Evolutionary conservation across 352 stramenopile genomes (phyloP).

Genomic region (Pythium vanterpoolii): DNA sequence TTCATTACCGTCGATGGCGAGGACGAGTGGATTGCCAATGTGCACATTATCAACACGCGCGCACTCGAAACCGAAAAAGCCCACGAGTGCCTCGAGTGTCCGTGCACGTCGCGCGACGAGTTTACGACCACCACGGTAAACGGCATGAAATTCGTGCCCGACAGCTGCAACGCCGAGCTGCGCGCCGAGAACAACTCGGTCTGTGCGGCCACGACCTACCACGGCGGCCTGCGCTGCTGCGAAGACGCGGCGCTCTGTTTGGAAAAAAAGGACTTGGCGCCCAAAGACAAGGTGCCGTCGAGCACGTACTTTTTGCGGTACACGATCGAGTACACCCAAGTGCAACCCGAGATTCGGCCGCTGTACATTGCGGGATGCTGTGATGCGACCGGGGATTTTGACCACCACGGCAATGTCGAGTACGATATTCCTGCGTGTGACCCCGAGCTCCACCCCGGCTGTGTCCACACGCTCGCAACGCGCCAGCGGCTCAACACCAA

Average conservation of each 20-base stretch:
- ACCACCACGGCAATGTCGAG: slow-evolving; percentile 68
- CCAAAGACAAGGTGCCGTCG: slow-evolving; percentile 19
- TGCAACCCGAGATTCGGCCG: slow-evolving; percentile 50
- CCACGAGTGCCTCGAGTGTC: slow-evolving; percentile 73
- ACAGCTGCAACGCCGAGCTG: slow-evolving; percentile 64
- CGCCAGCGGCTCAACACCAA: slow-evolving; percentile 51
- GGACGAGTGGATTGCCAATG: slow-evolving; percentile 78
- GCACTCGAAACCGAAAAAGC: slow-evolving; percentile 38
- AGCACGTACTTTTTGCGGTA: slow-evolving; percentile 72
- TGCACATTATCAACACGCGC: slow-evolving; percentile 83
- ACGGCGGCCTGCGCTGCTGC: slow-evolving; percentile 72
- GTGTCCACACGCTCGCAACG: slow-evolving; percentile 74
- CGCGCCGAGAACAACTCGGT: slow-evolving; percentile 68
- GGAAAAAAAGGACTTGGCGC: slow-evolving; percentile 45
- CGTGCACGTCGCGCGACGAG: slow-evolving; percentile 66
- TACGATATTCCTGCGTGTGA: slow-evolving; percentile 75
- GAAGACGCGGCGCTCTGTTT: slow-evolving; percentile 69
- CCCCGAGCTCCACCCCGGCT: slow-evolving; percentile 60
- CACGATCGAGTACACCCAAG: slow-evolving; percentile 65
- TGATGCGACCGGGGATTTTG: slow-evolving; percentile 57
- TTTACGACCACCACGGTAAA: slow-evolving; percentile 53
- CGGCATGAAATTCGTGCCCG: slow-evolving; percentile 34
- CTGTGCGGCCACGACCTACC: slow-evolving; percentile 55
- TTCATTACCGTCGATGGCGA: slow-evolving; percentile 77
- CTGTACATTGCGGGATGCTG: slow-evolving; percentile 73